phyloP scores from a whole-genome alignment of 495 filamentous ascomycete genomes.

The Penicillium odoratum region DNA sequence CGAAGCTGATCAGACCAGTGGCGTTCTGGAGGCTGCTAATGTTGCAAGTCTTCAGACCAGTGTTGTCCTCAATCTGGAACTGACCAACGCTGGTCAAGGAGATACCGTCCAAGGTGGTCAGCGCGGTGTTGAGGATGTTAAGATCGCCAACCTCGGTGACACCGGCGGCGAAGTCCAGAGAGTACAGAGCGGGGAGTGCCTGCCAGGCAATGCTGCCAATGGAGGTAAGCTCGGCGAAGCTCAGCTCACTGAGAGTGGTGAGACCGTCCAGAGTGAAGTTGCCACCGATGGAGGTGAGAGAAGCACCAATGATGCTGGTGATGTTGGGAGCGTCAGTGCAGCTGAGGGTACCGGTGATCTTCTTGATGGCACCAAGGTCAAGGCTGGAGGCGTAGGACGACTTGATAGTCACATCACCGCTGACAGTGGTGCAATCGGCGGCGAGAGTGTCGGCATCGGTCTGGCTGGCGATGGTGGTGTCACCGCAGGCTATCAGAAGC shows the following conservation, averaged over 20 bases:
- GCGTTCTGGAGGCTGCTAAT: constrained; percentile 70
- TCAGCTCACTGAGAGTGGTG: constrained; percentile 63
- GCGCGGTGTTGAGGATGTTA: constrained; percentile 77
- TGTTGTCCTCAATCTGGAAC: constrained; percentile 84
- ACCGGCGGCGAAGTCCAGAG: constrained; percentile 62
- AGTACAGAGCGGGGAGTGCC: constrained; percentile 69
- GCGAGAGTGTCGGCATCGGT: constrained; percentile 70
- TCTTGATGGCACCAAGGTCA: constrained; percentile 43
- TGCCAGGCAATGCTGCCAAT: constrained; percentile 68
- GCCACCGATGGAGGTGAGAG: constrained; percentile 55
- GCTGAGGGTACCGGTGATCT: constrained; percentile 69
- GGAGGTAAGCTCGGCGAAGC: constrained; percentile 58
- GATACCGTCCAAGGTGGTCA: constrained; percentile 74
- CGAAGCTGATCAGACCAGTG: constrained; percentile 60
- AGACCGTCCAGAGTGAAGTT: constrained; percentile 64
- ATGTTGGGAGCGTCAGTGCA: constrained; percentile 59
- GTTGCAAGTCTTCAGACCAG: constrained; percentile 63
- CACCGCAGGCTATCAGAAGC: constrained; percentile 20
- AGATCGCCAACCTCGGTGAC: constrained; percentile 65
- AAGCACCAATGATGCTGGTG: constrained; percentile 51
- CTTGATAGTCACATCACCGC: constrained; percentile 69
- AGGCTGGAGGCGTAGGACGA: constrained; percentile 50
- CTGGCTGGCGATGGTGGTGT: constrained; percentile 62
- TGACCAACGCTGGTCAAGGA: constrained; percentile 60
- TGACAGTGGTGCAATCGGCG: constrained; percentile 61